Evolutionary conservation across 352 stramenopile genomes (phyloP).

Genomic region (Phytophthora pini): DNA sequence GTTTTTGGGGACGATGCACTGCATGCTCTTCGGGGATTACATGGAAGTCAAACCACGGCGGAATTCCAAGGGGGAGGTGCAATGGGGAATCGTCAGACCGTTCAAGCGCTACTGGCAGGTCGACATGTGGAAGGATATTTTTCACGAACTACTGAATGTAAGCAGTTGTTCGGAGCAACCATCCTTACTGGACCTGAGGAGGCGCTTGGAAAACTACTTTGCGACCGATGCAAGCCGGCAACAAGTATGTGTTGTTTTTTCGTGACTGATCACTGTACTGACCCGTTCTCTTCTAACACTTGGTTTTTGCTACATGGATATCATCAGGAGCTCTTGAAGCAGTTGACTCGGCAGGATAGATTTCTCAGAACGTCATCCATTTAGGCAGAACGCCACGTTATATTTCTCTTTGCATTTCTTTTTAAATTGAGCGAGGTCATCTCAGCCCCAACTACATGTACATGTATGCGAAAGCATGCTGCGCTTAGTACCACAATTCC

Average conservation of each 20-base stretch:
- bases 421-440: conserved; percentile 12
- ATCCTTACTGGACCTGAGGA: conserved; percentile 48
- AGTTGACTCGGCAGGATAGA: conserved; percentile 60
- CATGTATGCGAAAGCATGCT: not conserved
- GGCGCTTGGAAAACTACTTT: conserved; percentile 68
- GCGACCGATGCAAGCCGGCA: conserved; percentile 43
- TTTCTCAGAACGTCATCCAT: conserved; percentile 49
- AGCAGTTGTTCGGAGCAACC: conserved; percentile 71
- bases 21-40: conserved; percentile 87
- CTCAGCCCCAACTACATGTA: conserved; percentile 8
- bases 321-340: conserved; percentile 60
- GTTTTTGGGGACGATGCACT: conserved; percentile 76
- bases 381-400: conserved; percentile 23
- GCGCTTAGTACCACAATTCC: not conserved
- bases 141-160: conserved; percentile 78
- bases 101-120: conserved; percentile 89
- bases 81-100: conserved; percentile 55
- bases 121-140: conserved; percentile 75
- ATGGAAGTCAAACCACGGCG: conserved; percentile 67
- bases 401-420: not conserved
- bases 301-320: not conserved
- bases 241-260: conserved; percentile 39
- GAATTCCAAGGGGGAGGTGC: conserved; percentile 24
- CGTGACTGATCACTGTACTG: not conserved
- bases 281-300: conserved; percentile 8